A percentile compares a stretch with the other conserved stretches of the same genome.
These are phyloP conservation scores for Conringia planisiliqua DNA, from an alignment of 345 rosid species.

Conservation along the genomic window DNA sequence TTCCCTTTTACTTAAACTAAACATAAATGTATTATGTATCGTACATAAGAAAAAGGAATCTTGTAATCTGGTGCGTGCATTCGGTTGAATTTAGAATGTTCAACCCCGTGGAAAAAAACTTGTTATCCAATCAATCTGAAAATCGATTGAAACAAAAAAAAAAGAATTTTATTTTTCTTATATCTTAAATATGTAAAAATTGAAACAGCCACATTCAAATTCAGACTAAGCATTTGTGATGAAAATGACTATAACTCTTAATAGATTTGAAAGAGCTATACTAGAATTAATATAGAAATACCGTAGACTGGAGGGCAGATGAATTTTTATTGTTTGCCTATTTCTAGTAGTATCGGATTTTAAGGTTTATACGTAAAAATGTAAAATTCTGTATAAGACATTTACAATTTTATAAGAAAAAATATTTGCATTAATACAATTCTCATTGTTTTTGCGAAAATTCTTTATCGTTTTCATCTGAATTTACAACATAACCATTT, in stretches of 20 bases:
- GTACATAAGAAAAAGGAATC: constrained; percentile 26
- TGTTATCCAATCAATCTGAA: background rate
- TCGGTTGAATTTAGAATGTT: background rate
- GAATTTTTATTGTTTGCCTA: background rate
- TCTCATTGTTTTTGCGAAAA: too few relatives aligned
- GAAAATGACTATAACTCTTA: background rate
- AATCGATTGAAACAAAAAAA: background rate
- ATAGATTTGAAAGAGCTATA: background rate
- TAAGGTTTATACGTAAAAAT: background rate
- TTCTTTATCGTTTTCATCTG: background rate
- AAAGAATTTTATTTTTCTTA: background rate
- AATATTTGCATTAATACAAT: too few relatives aligned
- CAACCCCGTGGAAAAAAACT: background rate
- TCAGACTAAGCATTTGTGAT: background rate
- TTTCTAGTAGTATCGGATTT: background rate
- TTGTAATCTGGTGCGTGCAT: constrained; percentile 25
- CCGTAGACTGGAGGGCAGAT: background rate
- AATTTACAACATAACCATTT: background rate
- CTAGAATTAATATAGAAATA: background rate
- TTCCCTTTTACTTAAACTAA: constrained; percentile 18
- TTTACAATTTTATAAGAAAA: too few relatives aligned
- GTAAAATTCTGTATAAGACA: too few relatives aligned
- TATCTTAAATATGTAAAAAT: background rate
- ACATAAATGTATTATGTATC: constrained; percentile 18
- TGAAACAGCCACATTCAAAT: background rate